Evolutionary conservation across 345 rosid genomes (phyloP).

Genomic region (Garcia nutans): DNA sequence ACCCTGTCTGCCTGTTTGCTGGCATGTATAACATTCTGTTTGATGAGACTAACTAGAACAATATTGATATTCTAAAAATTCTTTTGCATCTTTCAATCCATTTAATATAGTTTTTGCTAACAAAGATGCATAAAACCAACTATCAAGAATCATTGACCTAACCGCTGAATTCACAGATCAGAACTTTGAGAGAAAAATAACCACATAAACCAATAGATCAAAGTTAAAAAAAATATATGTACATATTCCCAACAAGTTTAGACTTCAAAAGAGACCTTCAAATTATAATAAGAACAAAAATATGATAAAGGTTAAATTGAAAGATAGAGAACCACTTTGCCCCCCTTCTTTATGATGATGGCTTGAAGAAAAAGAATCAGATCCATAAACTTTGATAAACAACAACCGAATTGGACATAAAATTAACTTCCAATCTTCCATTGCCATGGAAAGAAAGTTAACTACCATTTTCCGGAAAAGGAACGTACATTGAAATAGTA

Average conservation of each 20-base stretch:
- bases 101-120: not conserved
- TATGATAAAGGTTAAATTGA: not conserved
- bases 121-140: not conserved
- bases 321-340: not conserved
- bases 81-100: not conserved
- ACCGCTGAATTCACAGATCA: not conserved
- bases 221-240: not conserved
- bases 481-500: not conserved
- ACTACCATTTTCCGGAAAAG: not conserved
- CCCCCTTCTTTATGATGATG: not conserved
- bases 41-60: not conserved
- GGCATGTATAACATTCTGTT: not conserved
- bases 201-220: not conserved
- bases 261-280: not conserved
- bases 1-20: not conserved
- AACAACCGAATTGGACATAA: not conserved
- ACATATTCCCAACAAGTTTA: not conserved
- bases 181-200: not conserved
- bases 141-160: not conserved
- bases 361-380: constrained; percentile 6
- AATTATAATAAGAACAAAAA: not conserved
- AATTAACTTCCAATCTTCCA: too few relatives aligned
- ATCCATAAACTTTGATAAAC: not conserved
- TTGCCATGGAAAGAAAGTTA: too few relatives aligned
- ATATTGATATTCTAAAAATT: not conserved